Base-by-base conservation (phyloP, 345 rosid genomes). In the Linum tenue region DNA sequence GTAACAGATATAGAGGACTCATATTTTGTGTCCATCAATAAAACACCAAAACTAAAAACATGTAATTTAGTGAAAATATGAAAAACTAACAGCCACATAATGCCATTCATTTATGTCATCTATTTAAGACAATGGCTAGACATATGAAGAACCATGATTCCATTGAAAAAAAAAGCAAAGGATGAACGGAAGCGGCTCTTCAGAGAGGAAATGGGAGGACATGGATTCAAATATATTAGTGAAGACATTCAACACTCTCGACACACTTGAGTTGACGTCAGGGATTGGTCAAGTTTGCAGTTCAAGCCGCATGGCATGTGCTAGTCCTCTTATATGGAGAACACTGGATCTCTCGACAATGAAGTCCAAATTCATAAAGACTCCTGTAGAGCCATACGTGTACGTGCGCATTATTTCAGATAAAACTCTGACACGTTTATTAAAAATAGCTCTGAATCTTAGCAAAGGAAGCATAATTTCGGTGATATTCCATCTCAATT, bases 291-390 rank as follows among this genome's bases (percentile, higher is more conserved):
- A 71, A 61, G 96, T 92, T 59, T 87, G 98, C 78, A 78, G 91
- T 5, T 72, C 82, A n/a, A 89, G 98, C 96, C 82, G 90, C 53
- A 41, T 60, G 37, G 97, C 97, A 64, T 83, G 87, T 66, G 77
- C 94, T 15, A 92, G 89, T 81, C 97, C 98, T n/a, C 62, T 85
- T 50, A 77, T 87, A 0, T 89, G 98, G 98, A 87, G 76, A 70
- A 87, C 86, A 0, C 92, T 92, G 41, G 96, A 92, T 74, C 73
- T 92, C 50, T 89, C 97, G 0, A 73, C 65, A 72, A 60, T 84
- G 81, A 79, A 62, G 70, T 89, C 97, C 15, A 76, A 83, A 67
- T 89, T 76, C 82, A 89, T 92, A 78, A 86, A 77, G 74, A 83
- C 79, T 71, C 95, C 90, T 0, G 62, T 74, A 17, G 83, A 80